A percentile compares a stretch with the other conserved stretches of the same genome.
Conservation (phyloP, 345 rosid species). For the Pelargonium nanum region DNA sequence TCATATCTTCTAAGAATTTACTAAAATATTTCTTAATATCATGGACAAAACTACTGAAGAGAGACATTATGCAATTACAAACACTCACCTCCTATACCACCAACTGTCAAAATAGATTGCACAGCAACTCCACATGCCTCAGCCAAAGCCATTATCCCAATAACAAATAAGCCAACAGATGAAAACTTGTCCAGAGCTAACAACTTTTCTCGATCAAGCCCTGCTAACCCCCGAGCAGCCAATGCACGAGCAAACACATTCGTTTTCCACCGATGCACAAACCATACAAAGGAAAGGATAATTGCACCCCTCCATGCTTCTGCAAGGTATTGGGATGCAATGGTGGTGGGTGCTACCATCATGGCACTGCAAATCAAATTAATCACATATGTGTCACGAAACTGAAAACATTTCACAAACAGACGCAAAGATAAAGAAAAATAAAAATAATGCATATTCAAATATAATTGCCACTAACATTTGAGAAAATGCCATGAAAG, state of each 20-base stretch:
- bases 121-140: conserved; percentile 97
- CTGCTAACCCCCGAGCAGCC: conserved; percentile 30
- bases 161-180: conserved; percentile 67
- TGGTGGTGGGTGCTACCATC: conserved; percentile 81
- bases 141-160: conserved; percentile 76
- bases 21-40: too few species aligned
- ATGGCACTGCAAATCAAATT: conserved; percentile 41
- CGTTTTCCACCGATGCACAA: conserved; percentile 78
- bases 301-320: conserved; percentile 69
- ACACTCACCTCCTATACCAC: conserved; percentile 86
- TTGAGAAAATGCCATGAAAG: conserved; percentile 76
- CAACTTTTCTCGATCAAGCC: conserved; percentile 52
- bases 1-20: not conserved
- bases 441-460: not conserved
- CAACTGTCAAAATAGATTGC: conserved; percentile 84
- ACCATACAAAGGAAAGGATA: conserved; percentile 75
- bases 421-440: not conserved
- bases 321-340: conserved; percentile 57
- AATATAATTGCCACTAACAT: conserved; percentile 35
- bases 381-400: not conserved
- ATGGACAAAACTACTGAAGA: not conserved
- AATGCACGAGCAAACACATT: conserved; percentile 51
- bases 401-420: not conserved
- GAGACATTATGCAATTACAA: conserved; percentile 9
- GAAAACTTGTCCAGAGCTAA: conserved; percentile 67